Base-by-base conservation (phyloP, 75 land plant species). In the Selaginella tamariscina region DNA sequence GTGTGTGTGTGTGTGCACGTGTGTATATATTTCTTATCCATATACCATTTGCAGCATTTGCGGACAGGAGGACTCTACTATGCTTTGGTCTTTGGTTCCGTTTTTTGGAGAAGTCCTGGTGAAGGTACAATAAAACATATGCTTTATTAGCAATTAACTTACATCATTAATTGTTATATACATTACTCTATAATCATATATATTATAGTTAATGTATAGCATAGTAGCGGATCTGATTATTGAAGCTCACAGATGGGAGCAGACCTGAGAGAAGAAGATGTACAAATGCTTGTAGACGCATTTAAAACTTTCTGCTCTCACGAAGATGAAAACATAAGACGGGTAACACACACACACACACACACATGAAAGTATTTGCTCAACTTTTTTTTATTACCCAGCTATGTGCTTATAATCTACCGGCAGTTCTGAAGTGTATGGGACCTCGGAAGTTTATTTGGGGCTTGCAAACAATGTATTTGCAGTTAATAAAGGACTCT, bases 391-490 rank as follows among this genome's bases (percentile, higher is more conserved):
- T 66, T 67, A 18, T 29, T 27, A 30, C 13, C 55, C 62, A 77
- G 78, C 74, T 72, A 9, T 71, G 74, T 30, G 74, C 78, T 26
- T 72, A 60, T 56, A 77, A 77, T 32, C 67, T 77, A 20, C 78
- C 78, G 32, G 78, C 75, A n/a, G 56, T 77, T 33, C 33, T 77
- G 56, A 77, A 72, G 54, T 22, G 73, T 1, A 67, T 77, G 65
- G 78, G 78, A 24, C 44, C 75, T 2, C 78, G 78, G 23, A 77
- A 77, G 49, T 72, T 71, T 56, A 68, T 63, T 15, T 54, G 59
- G 54, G 30, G 55, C 0, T 54, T 77, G 11, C 78, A 77, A 55
- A 20, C 49, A 27, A 77, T 63, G 20, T 77, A 77, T 32, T 29
- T 66, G 63, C 78, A 72, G 15, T 56, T 67, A 24, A 70, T 68